Percentiles rank a stretch among this genome's conserved stretches.
phyloP scores from a whole-genome alignment of 805 yeast genomes.

The Schizosaccharomyces octosporus region DNA sequence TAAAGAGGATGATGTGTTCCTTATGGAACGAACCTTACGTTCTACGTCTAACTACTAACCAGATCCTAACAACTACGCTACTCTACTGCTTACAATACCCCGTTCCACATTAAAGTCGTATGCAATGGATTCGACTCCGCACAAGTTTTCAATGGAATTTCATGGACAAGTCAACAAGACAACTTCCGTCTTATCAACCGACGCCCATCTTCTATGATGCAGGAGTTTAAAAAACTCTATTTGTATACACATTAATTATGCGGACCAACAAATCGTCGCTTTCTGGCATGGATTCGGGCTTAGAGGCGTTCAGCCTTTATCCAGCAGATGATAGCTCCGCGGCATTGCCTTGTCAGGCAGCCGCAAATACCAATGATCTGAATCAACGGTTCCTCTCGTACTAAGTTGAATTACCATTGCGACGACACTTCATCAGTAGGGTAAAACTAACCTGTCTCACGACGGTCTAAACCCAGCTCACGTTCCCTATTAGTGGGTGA shows the following conservation, averaged over 20 bases:
- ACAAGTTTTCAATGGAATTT: conserved; percentile 21
- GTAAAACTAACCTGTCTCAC: conserved; percentile 5
- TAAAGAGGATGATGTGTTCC: background rate
- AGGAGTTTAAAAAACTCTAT: conserved; percentile 13
- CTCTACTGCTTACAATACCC: conserved; percentile 27
- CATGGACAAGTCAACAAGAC: conserved; percentile 19
- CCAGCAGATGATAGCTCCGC: conserved; percentile 28
- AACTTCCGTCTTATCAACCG: conserved; percentile 19
- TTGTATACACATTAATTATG: conserved; percentile 20
- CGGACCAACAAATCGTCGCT: conserved; percentile 21
- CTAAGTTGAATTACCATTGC: conserved; percentile 22
- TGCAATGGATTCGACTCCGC: conserved; percentile 26
- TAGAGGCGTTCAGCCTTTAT: conserved; percentile 26
- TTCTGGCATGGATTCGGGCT: conserved; percentile 31
- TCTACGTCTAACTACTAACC: too few relatives aligned
- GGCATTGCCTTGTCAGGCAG: conserved; percentile 24
- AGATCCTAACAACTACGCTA: conserved; percentile 31
- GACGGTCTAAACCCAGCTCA: conserved; percentile 12
- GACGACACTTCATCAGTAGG: conserved; percentile 6
- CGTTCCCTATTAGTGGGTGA: conserved; percentile 25
- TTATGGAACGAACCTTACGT: too few relatives aligned
- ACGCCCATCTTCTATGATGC: conserved; percentile 20
- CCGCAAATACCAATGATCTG: conserved; percentile 24
- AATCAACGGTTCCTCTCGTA: conserved; percentile 24
- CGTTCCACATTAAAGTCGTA: conserved; percentile 24